Evolutionary conservation across 305 asterid genomes (phyloP).

Genomic region (Rubia balearica): DNA sequence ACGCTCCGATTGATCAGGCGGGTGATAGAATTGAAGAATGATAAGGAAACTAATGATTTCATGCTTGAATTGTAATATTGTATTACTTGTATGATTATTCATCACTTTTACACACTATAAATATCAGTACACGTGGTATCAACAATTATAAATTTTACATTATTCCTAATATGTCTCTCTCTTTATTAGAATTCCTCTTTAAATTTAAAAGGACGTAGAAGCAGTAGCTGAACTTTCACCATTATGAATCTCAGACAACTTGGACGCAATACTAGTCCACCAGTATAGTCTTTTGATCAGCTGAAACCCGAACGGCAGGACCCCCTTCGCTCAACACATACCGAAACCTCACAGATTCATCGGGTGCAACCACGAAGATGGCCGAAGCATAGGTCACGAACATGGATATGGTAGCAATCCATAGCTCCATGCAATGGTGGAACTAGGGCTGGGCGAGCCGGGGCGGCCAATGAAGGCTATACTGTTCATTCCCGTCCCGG

Average conservation of each 20-base stretch:
- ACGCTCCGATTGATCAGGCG: too few species aligned
- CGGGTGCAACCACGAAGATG: constrained; percentile 25
- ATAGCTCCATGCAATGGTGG: constrained; percentile 29
- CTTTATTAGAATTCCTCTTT: not conserved
- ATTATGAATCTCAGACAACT: not conserved
- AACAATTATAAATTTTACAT: too few species aligned
- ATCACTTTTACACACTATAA: too few species aligned
- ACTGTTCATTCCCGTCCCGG: too few species aligned
- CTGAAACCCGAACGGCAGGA: constrained; percentile 24
- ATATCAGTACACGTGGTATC: too few species aligned
- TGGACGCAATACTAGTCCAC: not conserved
- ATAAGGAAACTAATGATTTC: too few species aligned
- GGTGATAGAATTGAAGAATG: too few species aligned
- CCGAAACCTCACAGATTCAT: constrained; percentile 22
- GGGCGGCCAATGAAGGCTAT: too few species aligned
- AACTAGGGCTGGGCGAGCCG: constrained; percentile 15
- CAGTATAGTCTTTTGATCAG: constrained; percentile 13
- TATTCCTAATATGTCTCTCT: too few species aligned
- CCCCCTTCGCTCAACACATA: constrained; percentile 20
- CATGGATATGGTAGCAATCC: constrained; percentile 28
- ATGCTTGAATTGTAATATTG: too few species aligned
- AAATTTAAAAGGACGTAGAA: not conserved
- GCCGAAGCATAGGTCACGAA: constrained; percentile 27
- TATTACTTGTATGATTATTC: too few species aligned
- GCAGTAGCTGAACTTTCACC: not conserved